Conservation (phyloP, 768 basidiomycete genomes). For the Serendipita vermifera region DNA sequence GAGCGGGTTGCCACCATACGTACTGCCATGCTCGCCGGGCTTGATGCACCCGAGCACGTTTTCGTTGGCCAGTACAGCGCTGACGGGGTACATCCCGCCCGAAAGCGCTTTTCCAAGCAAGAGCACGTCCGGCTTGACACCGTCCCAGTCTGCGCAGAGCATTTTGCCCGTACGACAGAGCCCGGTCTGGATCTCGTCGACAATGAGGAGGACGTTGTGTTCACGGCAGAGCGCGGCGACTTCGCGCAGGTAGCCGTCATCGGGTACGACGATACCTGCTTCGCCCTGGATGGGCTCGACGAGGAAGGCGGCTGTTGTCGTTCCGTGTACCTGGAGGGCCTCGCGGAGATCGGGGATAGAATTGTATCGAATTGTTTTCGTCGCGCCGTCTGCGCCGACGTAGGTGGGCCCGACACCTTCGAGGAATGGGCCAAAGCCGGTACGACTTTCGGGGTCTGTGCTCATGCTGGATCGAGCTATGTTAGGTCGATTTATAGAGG, state of each 20-base stretch:
- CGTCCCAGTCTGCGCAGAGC: constrained; percentile 80
- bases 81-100: constrained; percentile 95
- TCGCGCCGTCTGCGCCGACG: constrained; percentile 35
- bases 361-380: constrained; percentile 66
- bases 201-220: constrained; percentile 90
- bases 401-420: constrained; percentile 71
- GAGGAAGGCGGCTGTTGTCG: constrained; percentile 81
- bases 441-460: constrained; percentile 82
- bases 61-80: constrained; percentile 80
- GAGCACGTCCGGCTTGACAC: constrained; percentile 79
- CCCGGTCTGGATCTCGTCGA: constrained; percentile 97
- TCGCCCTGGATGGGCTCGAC: constrained; percentile 99
- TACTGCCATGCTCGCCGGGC: constrained; percentile 92
- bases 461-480: constrained; percentile 59
- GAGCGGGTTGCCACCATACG: constrained; percentile 95
- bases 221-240: constrained; percentile 78
- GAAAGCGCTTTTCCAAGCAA: constrained; percentile 94
- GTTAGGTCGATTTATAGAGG: neutral
- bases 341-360: constrained; percentile 67
- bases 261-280: constrained; percentile 90
- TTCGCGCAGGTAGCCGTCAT: constrained; percentile 67
- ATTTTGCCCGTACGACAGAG: constrained; percentile 88
- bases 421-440: constrained; percentile 86
- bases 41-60: constrained; percentile 91
- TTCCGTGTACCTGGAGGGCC: constrained; percentile 67